phyloP scores from a whole-genome alignment of 2,329 filamentous ascomycete species.

The Neonectria neomacrospora region DNA sequence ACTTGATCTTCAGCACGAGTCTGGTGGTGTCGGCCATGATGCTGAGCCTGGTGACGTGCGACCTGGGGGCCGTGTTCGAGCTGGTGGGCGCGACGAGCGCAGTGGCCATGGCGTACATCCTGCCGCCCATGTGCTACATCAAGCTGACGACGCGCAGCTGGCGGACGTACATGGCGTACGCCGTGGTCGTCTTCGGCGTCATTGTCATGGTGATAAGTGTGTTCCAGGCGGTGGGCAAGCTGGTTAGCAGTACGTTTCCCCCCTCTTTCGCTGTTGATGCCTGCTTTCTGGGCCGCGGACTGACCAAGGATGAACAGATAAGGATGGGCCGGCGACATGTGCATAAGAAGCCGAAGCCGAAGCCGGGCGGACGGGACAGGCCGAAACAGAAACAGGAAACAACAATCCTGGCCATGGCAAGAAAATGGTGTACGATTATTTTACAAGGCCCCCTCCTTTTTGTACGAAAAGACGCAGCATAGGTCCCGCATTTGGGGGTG shows the following conservation, averaged over 20 bases:
- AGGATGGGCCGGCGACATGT: conserved; percentile 43
- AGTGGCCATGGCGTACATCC: conserved; percentile 92
- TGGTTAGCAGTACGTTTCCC: conserved; percentile 60
- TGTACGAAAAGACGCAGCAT: conserved; percentile 4
- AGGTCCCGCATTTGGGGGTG: background rate
- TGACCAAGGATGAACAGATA: conserved; percentile 36
- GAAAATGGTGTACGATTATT: conserved; percentile 22
- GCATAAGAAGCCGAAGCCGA: conserved; percentile 27
- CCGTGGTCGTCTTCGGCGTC: conserved; percentile 80
- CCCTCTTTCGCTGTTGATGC: conserved; percentile 5
- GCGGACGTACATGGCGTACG: conserved; percentile 77
- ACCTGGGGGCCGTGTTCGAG: conserved; percentile 94
- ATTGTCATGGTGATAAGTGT: conserved; percentile 85
- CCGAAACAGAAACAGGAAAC: background rate
- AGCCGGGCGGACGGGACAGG: background rate
- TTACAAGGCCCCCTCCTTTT: conserved; percentile 21
- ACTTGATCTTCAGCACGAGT: conserved; percentile 85
- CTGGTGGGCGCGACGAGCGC: conserved; percentile 95
- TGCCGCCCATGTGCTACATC: conserved; percentile 95
- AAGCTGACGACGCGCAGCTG: conserved; percentile 84
- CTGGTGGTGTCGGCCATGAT: conserved; percentile 83
- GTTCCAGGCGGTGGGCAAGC: conserved; percentile 76
- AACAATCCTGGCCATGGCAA: background rate
- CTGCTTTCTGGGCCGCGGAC: conserved; percentile 6
- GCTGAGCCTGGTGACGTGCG: conserved; percentile 87